phyloP scores from a whole-genome alignment of 768 basidiomycete species.

The Hygrophorus russula region DNA sequence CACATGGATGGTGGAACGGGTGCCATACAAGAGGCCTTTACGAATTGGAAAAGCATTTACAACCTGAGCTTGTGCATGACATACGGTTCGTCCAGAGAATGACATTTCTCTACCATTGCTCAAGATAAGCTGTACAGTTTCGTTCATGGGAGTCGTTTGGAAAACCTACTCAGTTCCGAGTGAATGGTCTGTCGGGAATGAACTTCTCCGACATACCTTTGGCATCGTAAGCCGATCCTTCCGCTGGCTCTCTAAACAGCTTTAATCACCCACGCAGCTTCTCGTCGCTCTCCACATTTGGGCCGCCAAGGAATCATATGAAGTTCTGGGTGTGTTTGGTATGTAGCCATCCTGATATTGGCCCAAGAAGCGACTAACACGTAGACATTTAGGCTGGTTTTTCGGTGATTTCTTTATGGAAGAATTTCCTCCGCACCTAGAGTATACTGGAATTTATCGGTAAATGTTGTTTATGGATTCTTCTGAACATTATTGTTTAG shows the following conservation, averaged over 20 bases:
- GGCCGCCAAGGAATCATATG: slow-evolving; percentile 83
- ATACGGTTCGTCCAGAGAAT: slow-evolving; percentile 45
- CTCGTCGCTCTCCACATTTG: slow-evolving; percentile 84
- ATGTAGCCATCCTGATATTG: slow-evolving; percentile 10
- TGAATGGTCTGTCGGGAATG: slow-evolving; percentile 83
- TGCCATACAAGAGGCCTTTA: slow-evolving; percentile 88
- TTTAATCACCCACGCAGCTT: slow-evolving; percentile 32
- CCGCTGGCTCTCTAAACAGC: slow-evolving; percentile 4
- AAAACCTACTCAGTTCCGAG: slow-evolving; percentile 76
- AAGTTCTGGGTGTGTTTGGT: slow-evolving; percentile 93
- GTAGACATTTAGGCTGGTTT: slow-evolving; percentile 69
- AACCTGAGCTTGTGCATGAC: slow-evolving; percentile 94
- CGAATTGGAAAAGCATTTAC: slow-evolving; percentile 90
- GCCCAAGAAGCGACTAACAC: neutral
- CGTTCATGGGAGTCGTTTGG: slow-evolving; percentile 79
- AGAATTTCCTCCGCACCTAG: slow-evolving; percentile 79
- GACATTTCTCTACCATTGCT: neutral
- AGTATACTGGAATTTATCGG: slow-evolving; percentile 97
- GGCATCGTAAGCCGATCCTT: slow-evolving; percentile 52
- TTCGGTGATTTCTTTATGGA: slow-evolving; percentile 97
- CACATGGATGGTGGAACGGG: slow-evolving; percentile 54
- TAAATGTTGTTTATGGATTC: slow-evolving; percentile 21
- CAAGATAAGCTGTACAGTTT: slow-evolving; percentile 37
- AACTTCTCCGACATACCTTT: slow-evolving; percentile 78
- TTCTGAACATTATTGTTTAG: neutral